phyloP scores from a whole-genome alignment of 192 early-diverging fungal genomes.

The Coemansia sp. region DNA sequence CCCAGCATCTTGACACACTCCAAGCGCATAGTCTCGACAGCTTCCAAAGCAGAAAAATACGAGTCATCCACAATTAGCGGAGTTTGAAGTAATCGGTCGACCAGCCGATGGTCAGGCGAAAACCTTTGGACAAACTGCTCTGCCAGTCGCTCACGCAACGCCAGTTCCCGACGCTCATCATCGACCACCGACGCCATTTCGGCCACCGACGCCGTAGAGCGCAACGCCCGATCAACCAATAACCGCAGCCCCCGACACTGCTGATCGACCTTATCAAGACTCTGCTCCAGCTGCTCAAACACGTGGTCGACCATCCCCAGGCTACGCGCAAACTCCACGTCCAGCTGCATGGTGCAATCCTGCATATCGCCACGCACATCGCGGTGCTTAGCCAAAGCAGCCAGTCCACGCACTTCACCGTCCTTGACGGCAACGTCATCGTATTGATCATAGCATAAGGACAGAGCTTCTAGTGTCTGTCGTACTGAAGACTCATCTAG shows the following conservation, averaged over 20 bases:
- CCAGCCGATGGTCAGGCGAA: conserved; percentile 11
- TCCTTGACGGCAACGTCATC: background rate
- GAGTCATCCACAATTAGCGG: background rate
- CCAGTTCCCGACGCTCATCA: conserved; percentile 36
- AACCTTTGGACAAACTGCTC: conserved; percentile 16
- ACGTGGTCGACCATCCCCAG: conserved; percentile 27
- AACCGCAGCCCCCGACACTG: conserved; percentile 21
- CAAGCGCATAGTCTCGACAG: conserved; percentile 5
- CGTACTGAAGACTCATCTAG: conserved; percentile 29
- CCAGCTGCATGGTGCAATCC: conserved; percentile 11
- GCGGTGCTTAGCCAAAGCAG: conserved; percentile 11
- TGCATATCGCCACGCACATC: conserved; percentile 45
- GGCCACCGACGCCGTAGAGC: conserved; percentile 17
- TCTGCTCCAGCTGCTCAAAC: conserved; percentile 33
- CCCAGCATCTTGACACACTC: conserved; percentile 36
- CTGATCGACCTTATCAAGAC: conserved; percentile 19
- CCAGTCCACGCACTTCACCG: background rate
- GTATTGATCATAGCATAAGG: conserved; percentile 18
- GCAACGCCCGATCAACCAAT: conserved; percentile 23
- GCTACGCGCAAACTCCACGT: conserved; percentile 32
- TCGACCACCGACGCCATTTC: conserved; percentile 24
- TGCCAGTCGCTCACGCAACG: conserved; percentile 11
- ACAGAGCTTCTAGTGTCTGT: conserved; percentile 23
- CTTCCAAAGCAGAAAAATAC: conserved; percentile 28
- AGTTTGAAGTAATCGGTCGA: background rate